Conservation (phyloP, 768 basidiomycete genomes). For the Infundibulicybe gibba region DNA sequence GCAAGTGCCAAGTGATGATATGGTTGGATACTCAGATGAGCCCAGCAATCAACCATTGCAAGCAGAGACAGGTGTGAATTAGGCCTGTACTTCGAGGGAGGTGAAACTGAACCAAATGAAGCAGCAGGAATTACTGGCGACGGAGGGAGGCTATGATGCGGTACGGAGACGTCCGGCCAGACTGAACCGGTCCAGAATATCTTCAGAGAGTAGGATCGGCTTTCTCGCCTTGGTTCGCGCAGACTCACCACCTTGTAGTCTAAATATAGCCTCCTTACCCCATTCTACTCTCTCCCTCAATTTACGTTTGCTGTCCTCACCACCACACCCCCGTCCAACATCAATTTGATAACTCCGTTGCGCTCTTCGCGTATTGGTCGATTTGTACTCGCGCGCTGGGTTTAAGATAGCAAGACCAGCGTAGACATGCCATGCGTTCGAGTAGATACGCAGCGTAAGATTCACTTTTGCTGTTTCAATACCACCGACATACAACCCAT, state of each 20-base stretch:
- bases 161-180: constrained; percentile 36
- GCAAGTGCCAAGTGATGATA: constrained; percentile 90
- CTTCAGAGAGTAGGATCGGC: constrained; percentile 81
- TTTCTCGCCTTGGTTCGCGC: constrained; percentile 21
- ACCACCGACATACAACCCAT: constrained; percentile 91
- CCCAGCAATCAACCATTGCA: constrained; percentile 99
- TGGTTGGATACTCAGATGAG: constrained; percentile 79
- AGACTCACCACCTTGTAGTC: constrained; percentile 12
- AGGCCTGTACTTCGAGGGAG: constrained; percentile 35
- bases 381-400: constrained; percentile 84
- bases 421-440: constrained; percentile 99
- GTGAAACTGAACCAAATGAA: constrained; percentile 55
- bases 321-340: constrained; percentile 58
- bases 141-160: constrained; percentile 7
- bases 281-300: constrained; percentile 72
- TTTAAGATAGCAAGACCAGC: constrained; percentile 98
- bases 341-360: constrained; percentile 91
- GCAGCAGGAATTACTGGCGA: constrained; percentile 43
- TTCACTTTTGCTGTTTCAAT: constrained; percentile 99
- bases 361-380: constrained; percentile 82
- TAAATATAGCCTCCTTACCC: constrained; percentile 78
- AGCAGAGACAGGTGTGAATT: constrained; percentile 94
- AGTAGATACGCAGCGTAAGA: constrained; percentile 92
- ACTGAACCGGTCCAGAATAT: constrained; percentile 86
- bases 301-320: constrained; percentile 22